These are phyloP conservation scores for Allium fistulosum DNA, from an alignment of 106 monocot species.

Conservation along the genomic window DNA sequence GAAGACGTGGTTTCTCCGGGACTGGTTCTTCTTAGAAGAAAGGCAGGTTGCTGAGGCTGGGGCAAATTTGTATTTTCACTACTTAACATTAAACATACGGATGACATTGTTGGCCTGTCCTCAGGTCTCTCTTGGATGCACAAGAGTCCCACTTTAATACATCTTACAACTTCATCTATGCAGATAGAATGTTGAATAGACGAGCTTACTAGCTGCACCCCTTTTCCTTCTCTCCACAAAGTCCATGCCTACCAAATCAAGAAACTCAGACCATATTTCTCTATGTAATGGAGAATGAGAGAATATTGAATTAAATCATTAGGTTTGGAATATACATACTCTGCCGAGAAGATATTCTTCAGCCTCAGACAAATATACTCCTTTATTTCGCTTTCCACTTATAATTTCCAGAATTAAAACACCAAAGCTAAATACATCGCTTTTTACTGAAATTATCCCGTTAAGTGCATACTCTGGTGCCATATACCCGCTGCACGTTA, in stretches of 20 bases:
- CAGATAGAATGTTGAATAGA: not conserved
- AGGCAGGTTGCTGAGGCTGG: slow-evolving; percentile 32
- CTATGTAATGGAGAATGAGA: not conserved
- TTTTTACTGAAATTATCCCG: slow-evolving; percentile 36
- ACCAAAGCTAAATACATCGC: slow-evolving; percentile 47
- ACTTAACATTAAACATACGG: slow-evolving; percentile 20
- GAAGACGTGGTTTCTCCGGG: not conserved
- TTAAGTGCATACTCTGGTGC: slow-evolving; percentile 40
- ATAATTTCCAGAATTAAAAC: slow-evolving; percentile 35
- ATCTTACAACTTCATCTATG: slow-evolving; percentile 19
- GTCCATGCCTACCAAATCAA: slow-evolving; percentile 22
- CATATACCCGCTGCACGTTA: slow-evolving; percentile 39
- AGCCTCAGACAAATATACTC: slow-evolving; percentile 7
- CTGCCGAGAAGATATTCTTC: slow-evolving; percentile 20
- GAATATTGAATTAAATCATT: not conserved
- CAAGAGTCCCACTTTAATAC: slow-evolving; percentile 40
- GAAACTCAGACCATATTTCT: not conserved
- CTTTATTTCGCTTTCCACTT: slow-evolving; percentile 28
- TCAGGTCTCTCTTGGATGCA: slow-evolving; percentile 35
- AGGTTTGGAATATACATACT: slow-evolving; percentile 15
- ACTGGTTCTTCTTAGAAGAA: not conserved
- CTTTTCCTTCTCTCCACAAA: slow-evolving; percentile 32
- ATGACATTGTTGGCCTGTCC: slow-evolving; percentile 31
- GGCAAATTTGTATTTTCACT: slow-evolving; percentile 11
- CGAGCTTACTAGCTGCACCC: slow-evolving; percentile 14